Base-by-base conservation (phyloP, 1,284 basidiomycete species). In the Entoloma clypeatum region DNA sequence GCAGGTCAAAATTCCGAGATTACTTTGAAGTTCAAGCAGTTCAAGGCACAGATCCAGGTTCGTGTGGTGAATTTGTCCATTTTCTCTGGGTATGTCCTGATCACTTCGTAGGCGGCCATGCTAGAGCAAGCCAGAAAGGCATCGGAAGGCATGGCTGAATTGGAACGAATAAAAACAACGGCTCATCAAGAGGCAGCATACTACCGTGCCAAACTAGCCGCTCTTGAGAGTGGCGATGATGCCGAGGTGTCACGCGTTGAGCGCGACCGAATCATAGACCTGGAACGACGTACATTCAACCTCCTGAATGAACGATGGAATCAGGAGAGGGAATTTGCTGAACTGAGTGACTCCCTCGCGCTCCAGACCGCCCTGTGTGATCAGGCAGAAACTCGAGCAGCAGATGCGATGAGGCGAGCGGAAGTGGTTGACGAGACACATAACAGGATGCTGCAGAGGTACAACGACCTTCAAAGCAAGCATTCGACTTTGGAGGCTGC, bases 131-230 rank as follows among this genome's bases (percentile, higher is more conserved):
- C 87, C 1, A 81, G 76, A 37, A 69, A 75, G 28, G 81, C 85
- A 5, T 91, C 91, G 5, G 85, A 90, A 30, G 83, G 83, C 35
- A 64, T 95, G 5, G 72, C 77, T 10, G 90, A 93, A 48, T 84
- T 88, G 2, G 92, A 97, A 50, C 79, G 86, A 26, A 68, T 84
- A 42, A 86, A 87, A 49, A 65, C 75, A 4, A 84, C 80, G 36
- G 95, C 96, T 1, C 65, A 92, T 5, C 92, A 99, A 61, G 96
- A 99, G 63, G 90, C 95, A 2, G 91, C 94, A 1, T 99, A 90
- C 67, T 97, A 93, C 62, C 91, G 95, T 34, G 91, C 94, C 35
- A 98, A 98, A 67, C 69, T 96, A 8, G 75, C 82, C 3, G 92
- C 95, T 0, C 68, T 92, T 44, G 96, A 99, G 60, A 68, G 77